Percentiles rank a stretch among this genome's conserved stretches.
These are phyloP conservation scores for Cicer yamashitae DNA, from an alignment of 306 rosid genomes.

Conservation along the genomic window DNA sequence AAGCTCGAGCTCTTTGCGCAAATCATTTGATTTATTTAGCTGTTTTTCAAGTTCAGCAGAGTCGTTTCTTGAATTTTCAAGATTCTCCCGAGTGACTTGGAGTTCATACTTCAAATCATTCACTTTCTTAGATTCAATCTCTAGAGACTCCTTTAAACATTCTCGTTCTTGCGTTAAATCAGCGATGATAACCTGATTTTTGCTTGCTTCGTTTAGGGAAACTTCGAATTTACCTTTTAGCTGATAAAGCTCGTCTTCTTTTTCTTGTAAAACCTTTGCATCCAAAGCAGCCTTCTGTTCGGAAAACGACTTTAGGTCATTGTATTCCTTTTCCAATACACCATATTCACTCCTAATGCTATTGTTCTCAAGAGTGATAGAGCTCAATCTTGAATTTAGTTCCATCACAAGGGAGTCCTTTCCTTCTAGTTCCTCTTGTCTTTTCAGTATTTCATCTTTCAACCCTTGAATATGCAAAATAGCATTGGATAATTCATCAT, in stretches of 20 bases:
- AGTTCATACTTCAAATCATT: slow-evolving; percentile 63
- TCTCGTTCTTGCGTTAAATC: slow-evolving; percentile 67
- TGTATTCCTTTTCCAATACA: slow-evolving; percentile 55
- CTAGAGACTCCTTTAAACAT: slow-evolving; percentile 56
- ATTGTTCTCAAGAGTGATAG: slow-evolving; percentile 59
- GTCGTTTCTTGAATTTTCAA: slow-evolving; percentile 67
- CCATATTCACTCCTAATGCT: slow-evolving; percentile 56
- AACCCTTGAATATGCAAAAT: slow-evolving; percentile 62
- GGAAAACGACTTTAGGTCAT: slow-evolving; percentile 58
- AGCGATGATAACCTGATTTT: slow-evolving; percentile 49
- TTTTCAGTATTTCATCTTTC: slow-evolving; percentile 62
- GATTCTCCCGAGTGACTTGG: slow-evolving; percentile 53
- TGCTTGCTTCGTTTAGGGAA: slow-evolving; percentile 50
- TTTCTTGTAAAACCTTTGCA: slow-evolving; percentile 67
- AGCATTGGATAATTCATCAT: slow-evolving; percentile 57
- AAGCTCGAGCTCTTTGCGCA: slow-evolving; percentile 56
- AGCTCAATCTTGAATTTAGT: slow-evolving; percentile 56
- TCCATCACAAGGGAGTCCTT: slow-evolving; percentile 60
- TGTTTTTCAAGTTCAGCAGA: slow-evolving; percentile 59
- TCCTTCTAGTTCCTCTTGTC: slow-evolving; percentile 59
- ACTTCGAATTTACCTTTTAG: slow-evolving; percentile 64
- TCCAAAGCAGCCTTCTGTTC: slow-evolving; percentile 66
- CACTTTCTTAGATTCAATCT: slow-evolving; percentile 55
- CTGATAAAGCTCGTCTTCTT: slow-evolving; percentile 60
- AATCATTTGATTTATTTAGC: slow-evolving; percentile 52